Percentiles rank a stretch among this genome's conserved stretches.
Evolutionary conservation across 2,329 filamentous ascomycete species (phyloP).

Genomic region (Fusarium robinianum): DNA sequence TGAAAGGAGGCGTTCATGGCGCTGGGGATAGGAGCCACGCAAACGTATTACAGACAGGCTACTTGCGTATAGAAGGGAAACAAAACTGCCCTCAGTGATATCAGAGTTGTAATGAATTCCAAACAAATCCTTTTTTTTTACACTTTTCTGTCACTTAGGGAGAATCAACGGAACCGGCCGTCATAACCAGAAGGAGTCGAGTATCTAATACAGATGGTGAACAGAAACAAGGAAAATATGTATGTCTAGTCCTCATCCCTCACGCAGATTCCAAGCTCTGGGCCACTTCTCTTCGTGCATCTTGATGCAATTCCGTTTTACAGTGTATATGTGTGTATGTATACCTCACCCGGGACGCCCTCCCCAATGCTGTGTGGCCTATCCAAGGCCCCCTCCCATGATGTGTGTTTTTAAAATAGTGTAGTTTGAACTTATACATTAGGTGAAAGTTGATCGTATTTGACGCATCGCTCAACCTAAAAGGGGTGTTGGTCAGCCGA

Average conservation of each 20-base stretch:
- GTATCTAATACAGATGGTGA: constrained; percentile 7
- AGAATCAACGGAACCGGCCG: no score
- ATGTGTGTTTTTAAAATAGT: constrained; percentile 12
- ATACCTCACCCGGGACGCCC: constrained; percentile 22
- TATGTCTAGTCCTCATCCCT: constrained; percentile 11
- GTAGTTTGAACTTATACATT: constrained; percentile 66
- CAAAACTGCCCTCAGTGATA: no score
- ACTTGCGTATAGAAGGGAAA: constrained; percentile 11
- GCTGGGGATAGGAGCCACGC: neutral
- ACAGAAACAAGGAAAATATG: constrained; percentile 1
- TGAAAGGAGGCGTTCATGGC: neutral
- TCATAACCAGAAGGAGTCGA: neutral
- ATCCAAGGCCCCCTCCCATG: no score
- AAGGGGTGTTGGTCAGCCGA: constrained; percentile 4
- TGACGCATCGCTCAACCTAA: constrained; percentile 84
- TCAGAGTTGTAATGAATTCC: neutral
- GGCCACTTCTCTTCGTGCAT: constrained; percentile 3
- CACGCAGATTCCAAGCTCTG: no score
- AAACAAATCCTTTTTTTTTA: no score
- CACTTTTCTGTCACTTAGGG: no score
- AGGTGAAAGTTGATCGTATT: constrained; percentile 84
- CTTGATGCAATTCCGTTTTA: neutral
- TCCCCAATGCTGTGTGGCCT: constrained; percentile 9
- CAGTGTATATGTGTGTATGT: no score
- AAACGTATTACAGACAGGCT: no score